Base-by-base conservation (phyloP, 305 asterid species). In the Salvia sclarea region DNA sequence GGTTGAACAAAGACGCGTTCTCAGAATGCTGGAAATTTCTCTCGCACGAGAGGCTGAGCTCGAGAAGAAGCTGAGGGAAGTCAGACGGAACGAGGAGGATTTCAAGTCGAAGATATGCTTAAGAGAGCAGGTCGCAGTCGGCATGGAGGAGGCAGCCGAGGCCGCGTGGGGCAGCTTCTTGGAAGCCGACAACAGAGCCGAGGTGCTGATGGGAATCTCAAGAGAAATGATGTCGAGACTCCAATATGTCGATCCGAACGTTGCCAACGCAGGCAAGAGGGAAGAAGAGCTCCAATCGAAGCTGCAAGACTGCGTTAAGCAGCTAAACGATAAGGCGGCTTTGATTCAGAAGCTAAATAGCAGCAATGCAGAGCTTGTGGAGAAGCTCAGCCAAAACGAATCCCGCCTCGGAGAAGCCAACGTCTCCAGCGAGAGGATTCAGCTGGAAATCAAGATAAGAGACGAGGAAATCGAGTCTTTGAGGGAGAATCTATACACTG, bases 121-220 rank as follows among this genome's bases (percentile, higher is more conserved):
- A 64, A 85, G 82, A 7, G 95, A 88, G 64, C 91, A 88, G 81
- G 92, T 93, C 24, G 89, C 96, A 8, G 61, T 75, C 43, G 69
- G 76, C 79, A 90, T 90, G 97, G 97, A 93, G 79, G 97, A 88
- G 86, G 95, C 91, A 2, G 97, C 96, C 1, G 97, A 88, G 82
- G 92, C 79, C 59, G 83, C 86, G 22, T 90, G 94, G 96, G 88
- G 89, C 21, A 77, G 94, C 75, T 93, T 90, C 79, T 80, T 90
- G 31, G 96, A 90, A 84, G 88, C 95, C 0, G 98, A 90, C 66
- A 90, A 87, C 57, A 53, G 81, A 47, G 88, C 92, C 0, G 97
- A 83, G 79, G 81, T 93, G n/a, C 80, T 88, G 6, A 80, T 80
- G 91, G 95, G 90, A 61, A 85, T 88, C 58, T 87, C 97, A 5